Percentiles rank a stretch among this genome's conserved stretches.
These are phyloP conservation scores for Paramarasmius palmivorus DNA, from an alignment of 1,284 basidiomycete genomes.

Conservation along the genomic window DNA sequence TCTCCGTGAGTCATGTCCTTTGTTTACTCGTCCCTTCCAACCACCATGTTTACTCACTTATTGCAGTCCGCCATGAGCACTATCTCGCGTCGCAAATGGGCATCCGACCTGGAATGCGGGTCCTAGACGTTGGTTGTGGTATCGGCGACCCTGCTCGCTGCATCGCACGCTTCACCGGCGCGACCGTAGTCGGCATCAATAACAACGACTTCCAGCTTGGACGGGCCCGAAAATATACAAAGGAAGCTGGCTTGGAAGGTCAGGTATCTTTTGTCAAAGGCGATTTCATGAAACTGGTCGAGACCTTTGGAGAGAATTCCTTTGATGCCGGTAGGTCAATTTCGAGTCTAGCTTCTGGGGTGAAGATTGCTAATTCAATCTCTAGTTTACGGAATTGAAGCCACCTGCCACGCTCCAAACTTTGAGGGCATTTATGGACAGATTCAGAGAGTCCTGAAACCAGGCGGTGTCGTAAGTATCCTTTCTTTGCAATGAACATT, in stretches of 20 bases:
- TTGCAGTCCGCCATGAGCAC: constrained; percentile 89
- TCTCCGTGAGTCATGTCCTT: constrained; percentile 34
- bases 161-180: constrained; percentile 91
- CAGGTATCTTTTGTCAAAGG: constrained; percentile 86
- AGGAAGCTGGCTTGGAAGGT: constrained; percentile 72
- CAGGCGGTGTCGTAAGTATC: constrained; percentile 85
- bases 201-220: constrained; percentile 97
- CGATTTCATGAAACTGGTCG: constrained; percentile 94
- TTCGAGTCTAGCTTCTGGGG: not conserved
- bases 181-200: constrained; percentile 87
- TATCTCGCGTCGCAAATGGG: constrained; percentile 89
- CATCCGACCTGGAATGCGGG: constrained; percentile 88
- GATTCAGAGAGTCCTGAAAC: constrained; percentile 94
- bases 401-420: constrained; percentile 93
- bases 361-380: constrained; percentile 9
- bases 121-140: constrained; percentile 97
- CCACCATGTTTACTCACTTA: not conserved
- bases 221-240: constrained; percentile 84
- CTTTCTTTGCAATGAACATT: not conserved
- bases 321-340: constrained; percentile 85
- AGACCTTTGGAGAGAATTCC: constrained; percentile 91
- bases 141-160: constrained; percentile 96
- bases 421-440: constrained; percentile 96
- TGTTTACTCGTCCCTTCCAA: not conserved
- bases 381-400: constrained; percentile 94